These are phyloP conservation scores for Anacardium occidentale DNA, from an alignment of 345 rosid genomes.

Conservation along the genomic window DNA sequence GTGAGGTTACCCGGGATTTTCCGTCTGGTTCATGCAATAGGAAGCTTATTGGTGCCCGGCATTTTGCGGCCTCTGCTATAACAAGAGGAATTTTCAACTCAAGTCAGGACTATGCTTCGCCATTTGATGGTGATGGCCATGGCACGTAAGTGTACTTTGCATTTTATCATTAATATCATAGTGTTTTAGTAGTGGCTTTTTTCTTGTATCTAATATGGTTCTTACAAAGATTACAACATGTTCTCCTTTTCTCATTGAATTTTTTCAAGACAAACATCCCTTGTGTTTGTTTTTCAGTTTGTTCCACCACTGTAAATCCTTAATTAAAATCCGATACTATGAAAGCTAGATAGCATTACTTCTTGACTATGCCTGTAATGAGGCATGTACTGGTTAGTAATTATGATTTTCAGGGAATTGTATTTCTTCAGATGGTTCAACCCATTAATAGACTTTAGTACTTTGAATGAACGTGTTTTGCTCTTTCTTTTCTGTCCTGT, in stretches of 20 bases:
- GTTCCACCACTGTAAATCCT: not conserved
- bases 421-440: not conserved
- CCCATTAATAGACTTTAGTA: not conserved
- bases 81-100: conserved; percentile 92
- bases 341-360: not conserved
- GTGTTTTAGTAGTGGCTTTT: not conserved
- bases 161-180: conserved; percentile 1
- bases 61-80: conserved; percentile 95
- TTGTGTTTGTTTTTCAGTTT: not conserved
- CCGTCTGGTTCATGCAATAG: conserved; percentile 97
- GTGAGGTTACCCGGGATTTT: conserved; percentile 94
- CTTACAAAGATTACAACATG: not conserved
- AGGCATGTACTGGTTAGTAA: not conserved
- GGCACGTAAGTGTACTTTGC: conserved; percentile 74
- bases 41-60: conserved; percentile 92
- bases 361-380: not conserved
- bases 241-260: not conserved
- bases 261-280: not conserved
- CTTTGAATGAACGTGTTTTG: not conserved
- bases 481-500: not conserved
- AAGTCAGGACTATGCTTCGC: conserved; percentile 88
- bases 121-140: conserved; percentile 94
- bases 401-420: not conserved
- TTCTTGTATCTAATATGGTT: not conserved
- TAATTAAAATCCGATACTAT: not conserved